phyloP scores from a whole-genome alignment of 345 rosid genomes.

The Syzygium oleosum region DNA sequence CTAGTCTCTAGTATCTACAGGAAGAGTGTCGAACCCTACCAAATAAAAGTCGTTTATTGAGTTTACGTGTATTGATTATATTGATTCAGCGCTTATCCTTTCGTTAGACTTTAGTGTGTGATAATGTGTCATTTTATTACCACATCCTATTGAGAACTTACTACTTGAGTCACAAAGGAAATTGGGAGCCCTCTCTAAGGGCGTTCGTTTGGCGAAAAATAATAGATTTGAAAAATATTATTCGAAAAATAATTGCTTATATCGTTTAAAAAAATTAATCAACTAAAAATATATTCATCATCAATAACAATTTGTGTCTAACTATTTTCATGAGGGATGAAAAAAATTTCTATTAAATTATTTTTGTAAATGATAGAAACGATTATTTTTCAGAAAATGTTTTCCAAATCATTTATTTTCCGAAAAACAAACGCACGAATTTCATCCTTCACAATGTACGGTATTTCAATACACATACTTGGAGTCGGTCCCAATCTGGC shows the following conservation, averaged over 20 bases:
- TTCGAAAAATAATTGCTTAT: too few relatives aligned
- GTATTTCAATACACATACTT: neutral
- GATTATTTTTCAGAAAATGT: too few relatives aligned
- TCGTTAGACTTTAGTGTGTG: neutral
- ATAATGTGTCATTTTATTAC: neutral
- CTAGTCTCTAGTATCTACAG: neutral
- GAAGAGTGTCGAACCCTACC: neutral
- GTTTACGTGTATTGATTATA: neutral
- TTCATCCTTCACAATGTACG: neutral
- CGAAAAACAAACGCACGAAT: too few relatives aligned
- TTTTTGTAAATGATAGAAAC: too few relatives aligned
- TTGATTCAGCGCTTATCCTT: neutral
- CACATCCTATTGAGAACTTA: neutral
- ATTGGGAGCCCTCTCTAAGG: neutral
- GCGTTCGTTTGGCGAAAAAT: too few relatives aligned
- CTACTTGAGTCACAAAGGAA: neutral
- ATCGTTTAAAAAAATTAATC: too few relatives aligned
- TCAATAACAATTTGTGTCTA: too few relatives aligned
- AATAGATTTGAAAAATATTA: too few relatives aligned
- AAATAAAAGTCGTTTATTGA: neutral
- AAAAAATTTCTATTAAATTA: too few relatives aligned
- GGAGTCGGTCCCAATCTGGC: neutral
- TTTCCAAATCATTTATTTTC: too few relatives aligned
- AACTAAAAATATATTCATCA: too few relatives aligned
- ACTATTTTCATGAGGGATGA: too few relatives aligned